These are phyloP conservation scores for Nasturtium officinale DNA, from an alignment of 345 rosid genomes.

Conservation along the genomic window DNA sequence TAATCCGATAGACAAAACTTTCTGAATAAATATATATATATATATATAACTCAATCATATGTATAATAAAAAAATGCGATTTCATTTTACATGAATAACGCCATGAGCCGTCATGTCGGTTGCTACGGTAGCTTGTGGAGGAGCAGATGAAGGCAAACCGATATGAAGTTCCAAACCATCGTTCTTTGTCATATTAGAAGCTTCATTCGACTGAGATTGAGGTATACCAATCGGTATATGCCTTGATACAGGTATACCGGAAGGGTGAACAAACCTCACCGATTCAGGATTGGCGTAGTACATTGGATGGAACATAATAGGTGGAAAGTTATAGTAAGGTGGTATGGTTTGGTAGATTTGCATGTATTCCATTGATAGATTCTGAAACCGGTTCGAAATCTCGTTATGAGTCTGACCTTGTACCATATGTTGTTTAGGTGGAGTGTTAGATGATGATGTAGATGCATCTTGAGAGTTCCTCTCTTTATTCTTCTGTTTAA, in stretches of 20 bases:
- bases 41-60: slow-evolving; percentile 19
- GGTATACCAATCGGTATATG: slow-evolving; percentile 33
- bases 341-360: slow-evolving; percentile 33
- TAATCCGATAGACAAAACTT: slow-evolving; percentile 20
- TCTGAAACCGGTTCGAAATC: slow-evolving; percentile 36
- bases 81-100: slow-evolving; percentile 39
- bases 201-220: slow-evolving; percentile 18
- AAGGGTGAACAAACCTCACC: slow-evolving; percentile 39
- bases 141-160: slow-evolving; percentile 22
- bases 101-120: slow-evolving; percentile 32
- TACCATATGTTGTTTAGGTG: slow-evolving; percentile 18
- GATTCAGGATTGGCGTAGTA: slow-evolving; percentile 27
- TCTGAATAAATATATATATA: slow-evolving; percentile 13
- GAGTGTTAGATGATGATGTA: slow-evolving; percentile 6
- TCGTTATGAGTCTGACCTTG: slow-evolving; percentile 33
- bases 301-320: slow-evolving; percentile 35
- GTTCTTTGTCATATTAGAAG: slow-evolving; percentile 22
- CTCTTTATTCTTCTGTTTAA: slow-evolving; percentile 20
- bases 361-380: slow-evolving; percentile 32
- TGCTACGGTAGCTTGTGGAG: slow-evolving; percentile 38
- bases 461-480: slow-evolving; percentile 24
- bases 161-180: slow-evolving; percentile 30
- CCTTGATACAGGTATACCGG: slow-evolving; percentile 44
- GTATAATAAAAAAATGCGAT: not conserved
- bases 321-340: slow-evolving; percentile 22